Evolutionary conservation across 306 rosid genomes (phyloP).

Genomic region (Dryas octopetala): DNA sequence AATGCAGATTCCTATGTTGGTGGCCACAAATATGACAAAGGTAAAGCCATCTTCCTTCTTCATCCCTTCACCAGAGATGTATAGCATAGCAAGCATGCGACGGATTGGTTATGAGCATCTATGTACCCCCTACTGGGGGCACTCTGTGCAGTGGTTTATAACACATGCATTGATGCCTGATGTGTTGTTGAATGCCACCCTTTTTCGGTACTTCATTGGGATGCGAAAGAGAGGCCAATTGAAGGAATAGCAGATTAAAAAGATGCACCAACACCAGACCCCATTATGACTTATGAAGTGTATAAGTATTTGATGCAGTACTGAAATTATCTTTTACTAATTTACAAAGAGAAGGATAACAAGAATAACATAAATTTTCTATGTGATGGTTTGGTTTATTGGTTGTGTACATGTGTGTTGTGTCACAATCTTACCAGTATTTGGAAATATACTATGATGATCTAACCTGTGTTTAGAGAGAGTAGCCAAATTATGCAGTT

Average conservation of each 20-base stretch:
- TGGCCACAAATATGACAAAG: slow-evolving; percentile 32
- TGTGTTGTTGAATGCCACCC: not conserved
- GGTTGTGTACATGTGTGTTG: not conserved
- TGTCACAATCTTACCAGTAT: too few relatives aligned
- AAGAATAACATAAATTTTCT: too few relatives aligned
- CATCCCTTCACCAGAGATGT: slow-evolving; percentile 22
- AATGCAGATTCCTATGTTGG: slow-evolving; percentile 25
- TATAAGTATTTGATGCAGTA: not conserved
- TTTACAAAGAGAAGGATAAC: not conserved
- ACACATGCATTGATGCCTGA: slow-evolving; percentile 8
- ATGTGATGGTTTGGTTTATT: not conserved
- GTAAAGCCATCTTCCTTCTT: slow-evolving; percentile 11
- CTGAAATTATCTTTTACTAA: not conserved
- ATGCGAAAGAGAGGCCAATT: slow-evolving; percentile 14
- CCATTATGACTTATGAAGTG: not conserved
- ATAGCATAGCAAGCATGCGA: slow-evolving; percentile 34
- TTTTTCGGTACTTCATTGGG: not conserved
- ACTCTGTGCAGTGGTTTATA: slow-evolving; percentile 26
- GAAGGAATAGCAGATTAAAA: slow-evolving; percentile 14
- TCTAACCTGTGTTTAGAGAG: not conserved
- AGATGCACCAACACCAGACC: not conserved
- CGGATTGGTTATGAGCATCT: slow-evolving; percentile 28
- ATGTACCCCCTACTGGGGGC: slow-evolving; percentile 31
- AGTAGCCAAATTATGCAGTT: not conserved
- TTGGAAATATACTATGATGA: too few relatives aligned